Evolutionary conservation across 306 rosid species (phyloP), one percentile per base, ranked within the genome.

Genomic region (Malus sylvestris): DNA sequence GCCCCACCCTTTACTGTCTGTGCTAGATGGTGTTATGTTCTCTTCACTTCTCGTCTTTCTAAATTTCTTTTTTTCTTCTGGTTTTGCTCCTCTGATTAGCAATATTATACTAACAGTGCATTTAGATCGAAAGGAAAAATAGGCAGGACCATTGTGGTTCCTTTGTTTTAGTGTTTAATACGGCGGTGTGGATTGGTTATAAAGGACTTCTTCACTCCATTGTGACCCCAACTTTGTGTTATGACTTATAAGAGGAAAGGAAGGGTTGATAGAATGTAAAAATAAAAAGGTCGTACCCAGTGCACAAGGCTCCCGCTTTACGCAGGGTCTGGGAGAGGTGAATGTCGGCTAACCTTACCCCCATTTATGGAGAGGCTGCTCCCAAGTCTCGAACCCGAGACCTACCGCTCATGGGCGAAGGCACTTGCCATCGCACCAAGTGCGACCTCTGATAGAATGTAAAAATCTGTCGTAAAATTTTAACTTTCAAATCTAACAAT

Each of bases 41-140:
- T 65, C 77, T 78, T 67, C 32, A 19, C 67, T 74, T 51, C 55
- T 65, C 67, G 71, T 68, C 80, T 52, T 33, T 6, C 40, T 13
- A 62, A 57, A 59, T n/a, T 42, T 72, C n/a, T 45, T 58, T 18
- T 18, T 70, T 20, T 22, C 12, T 55, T 6, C 52, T 42, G 68
- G 73, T 52, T 19, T 65, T 40, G 1, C 20, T 12, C 58, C 18
- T 55, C 44, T 66, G 49, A 55, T n/a, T 33, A 61, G 19, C 65
- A 23, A 38, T 10, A 10, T 5, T 22, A 23, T 33, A 12, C 38
- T 32, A 32, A 22, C 30, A 20, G 20, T 32, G 19, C 46, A 5
- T 20, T 20, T 52, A 19, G 44, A 30, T 71, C 11, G 8, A 33
- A 71, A 55, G 49, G 51, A 20, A 71, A 61, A 55, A 1, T 33